Base-by-base conservation (phyloP, 2,329 filamentous ascomycete genomes). In the Cytospora mali region DNA sequence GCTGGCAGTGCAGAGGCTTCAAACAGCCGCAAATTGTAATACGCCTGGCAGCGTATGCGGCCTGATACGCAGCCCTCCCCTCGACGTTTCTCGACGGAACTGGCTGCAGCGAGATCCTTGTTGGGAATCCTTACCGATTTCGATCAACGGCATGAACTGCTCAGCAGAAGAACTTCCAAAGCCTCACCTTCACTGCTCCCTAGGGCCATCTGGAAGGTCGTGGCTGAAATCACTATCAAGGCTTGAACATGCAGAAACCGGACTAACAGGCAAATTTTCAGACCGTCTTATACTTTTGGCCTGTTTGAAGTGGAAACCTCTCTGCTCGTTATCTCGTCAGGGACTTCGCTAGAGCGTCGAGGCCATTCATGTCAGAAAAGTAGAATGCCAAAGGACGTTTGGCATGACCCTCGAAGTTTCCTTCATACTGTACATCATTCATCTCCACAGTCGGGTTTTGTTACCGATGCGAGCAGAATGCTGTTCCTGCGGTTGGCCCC, bases 31-130 rank as follows among this genome's bases (percentile, higher is more conserved):
- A 16, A 18, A 16, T 11, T 46, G 10, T 23, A n/a, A 46, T 46
- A 33, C 42, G 46, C 55, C 23, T n/a, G n/a, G 48, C 49, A 52
- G 33, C 56, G 31, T 23, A 58, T 42, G 10, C 35, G 48, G 46
- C 46, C 49, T 29, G 11, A n/a, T 3, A 5, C 27, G 42, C 25
- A 7, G 29, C 55, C 31, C n/a, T 33, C 3, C 39, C 18, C n/a
- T 28, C 25, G 31, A 29, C 33, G 7, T 28, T 25, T 23, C n/a
- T 46, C n/a, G 35, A 18, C n/a, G 35, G 16, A 39, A 13, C 31
- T n/a, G 16, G 35, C 35, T 42, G 35, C 35, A 42, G 6, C 35
- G n/a, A 42, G 42, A 46, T 23, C 21, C 42, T 46, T 46, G 42
- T 46, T n/a, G n/a, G 42, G 42, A 3, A 46, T 23, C 42, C 4